Base-by-base conservation (phyloP, 192 early-diverging fungal genomes). In the Entomortierella parvispora region DNA sequence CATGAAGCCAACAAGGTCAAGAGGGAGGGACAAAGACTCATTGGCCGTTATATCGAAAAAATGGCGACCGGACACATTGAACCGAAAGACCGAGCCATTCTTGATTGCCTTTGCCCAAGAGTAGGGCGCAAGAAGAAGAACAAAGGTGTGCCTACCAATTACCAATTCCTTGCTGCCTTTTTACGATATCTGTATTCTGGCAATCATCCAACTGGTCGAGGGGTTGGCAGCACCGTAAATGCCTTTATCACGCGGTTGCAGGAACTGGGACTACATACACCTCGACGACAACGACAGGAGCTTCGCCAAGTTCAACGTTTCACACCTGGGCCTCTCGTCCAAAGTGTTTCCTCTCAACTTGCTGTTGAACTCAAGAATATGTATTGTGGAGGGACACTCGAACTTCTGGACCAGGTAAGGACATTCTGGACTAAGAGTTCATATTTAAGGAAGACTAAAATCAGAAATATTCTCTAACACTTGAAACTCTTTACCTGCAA, bases 381-480 rank as follows among this genome's bases (percentile, higher is more conserved):
- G 53, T 67, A 67, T 33, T 48, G 40, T 45, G 58, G 58, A 14
- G 65, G 65, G 17, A 49, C 65, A 15, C 50, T 29, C 33, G 65
- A 67, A 10, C 15, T 67, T 37, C 29, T n/a, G n/a, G n/a, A n/a
- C n/a, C n/a, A n/a, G n/a, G n/a, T n/a, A n/a, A n/a, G n/a, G n/a
- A n/a, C n/a, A n/a, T n/a, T n/a, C n/a, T n/a, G n/a, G n/a, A 58
- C 55, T n/a, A 58, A 58, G 37, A 55, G 65, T 53, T 67, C 57
- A 2, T 18, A 40, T 31, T 56, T 37, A 29, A 56, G 40, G 54
- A 11, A 40, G 7, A 40, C 37, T 40, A 40, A 5, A 9, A n/a
- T n/a, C n/a, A n/a, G n/a, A n/a, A n/a, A n/a, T n/a, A n/a, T n/a
- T n/a, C n/a, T n/a, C n/a, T n/a, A n/a, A n/a, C n/a, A n/a, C n/a